phyloP scores from a whole-genome alignment of 1,139 yeast species.

The Yamadazyma sp. region DNA sequence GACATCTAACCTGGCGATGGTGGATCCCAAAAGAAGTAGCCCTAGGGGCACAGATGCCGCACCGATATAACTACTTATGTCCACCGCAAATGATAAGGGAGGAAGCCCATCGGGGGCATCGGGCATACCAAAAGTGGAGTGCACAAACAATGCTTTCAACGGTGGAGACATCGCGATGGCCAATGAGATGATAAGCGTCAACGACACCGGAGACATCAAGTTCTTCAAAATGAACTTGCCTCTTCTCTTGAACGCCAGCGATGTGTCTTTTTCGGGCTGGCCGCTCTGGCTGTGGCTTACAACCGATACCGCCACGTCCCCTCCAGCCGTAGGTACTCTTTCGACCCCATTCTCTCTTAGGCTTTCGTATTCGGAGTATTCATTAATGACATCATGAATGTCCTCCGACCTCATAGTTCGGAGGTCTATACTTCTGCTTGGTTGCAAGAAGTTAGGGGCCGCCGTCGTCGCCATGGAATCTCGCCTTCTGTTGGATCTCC shows the following conservation, averaged over 20 bases:
- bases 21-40: constrained; percentile 76
- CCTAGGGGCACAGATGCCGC: constrained; percentile 91
- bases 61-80: constrained; percentile 75
- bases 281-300: neutral
- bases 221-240: constrained; percentile 40
- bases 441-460: constrained; percentile 16
- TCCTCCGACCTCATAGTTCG: constrained; percentile 51
- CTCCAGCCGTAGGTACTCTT: constrained; percentile 12
- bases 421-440: constrained; percentile 33
- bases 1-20: constrained; percentile 71
- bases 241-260: constrained; percentile 7
- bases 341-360: constrained; percentile 21
- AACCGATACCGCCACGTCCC: constrained; percentile 12
- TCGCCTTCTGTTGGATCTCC: constrained; percentile 13
- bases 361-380: constrained; percentile 54
- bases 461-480: constrained; percentile 12
- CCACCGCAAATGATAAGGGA: constrained; percentile 81
- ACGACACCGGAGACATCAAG: constrained; percentile 68
- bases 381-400: constrained; percentile 57
- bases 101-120: constrained; percentile 85
- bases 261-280: neutral
- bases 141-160: constrained; percentile 74
- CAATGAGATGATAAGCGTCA: constrained; percentile 61
- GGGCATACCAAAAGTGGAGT: constrained; percentile 31
- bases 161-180: constrained; percentile 83